phyloP scores from a whole-genome alignment of 805 yeast genomes.

The Kodamaea fukazawae region DNA sequence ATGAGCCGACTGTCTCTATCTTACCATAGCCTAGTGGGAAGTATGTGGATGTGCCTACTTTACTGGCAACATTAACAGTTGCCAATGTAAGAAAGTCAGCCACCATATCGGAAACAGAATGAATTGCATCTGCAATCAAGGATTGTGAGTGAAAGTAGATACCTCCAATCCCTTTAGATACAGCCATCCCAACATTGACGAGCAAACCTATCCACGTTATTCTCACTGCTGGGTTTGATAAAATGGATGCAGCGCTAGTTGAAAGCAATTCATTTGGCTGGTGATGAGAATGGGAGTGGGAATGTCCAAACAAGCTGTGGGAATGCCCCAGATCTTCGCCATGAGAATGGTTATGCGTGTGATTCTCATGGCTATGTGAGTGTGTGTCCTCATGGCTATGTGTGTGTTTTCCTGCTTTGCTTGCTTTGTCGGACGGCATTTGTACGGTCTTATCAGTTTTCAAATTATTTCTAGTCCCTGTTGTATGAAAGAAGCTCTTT shows the following conservation, averaged over 20 bases:
- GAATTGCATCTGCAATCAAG: constrained; percentile 89
- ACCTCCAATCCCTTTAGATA: constrained; percentile 86
- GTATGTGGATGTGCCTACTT: constrained; percentile 50
- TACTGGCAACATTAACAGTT: constrained; percentile 75
- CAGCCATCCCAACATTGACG: constrained; percentile 82
- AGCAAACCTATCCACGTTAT: constrained; percentile 90
- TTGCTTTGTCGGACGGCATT: too few species aligned
- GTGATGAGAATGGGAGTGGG: constrained; percentile 46
- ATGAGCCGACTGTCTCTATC: constrained; percentile 86
- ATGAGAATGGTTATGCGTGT: constrained; percentile 2
- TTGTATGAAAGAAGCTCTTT: too few species aligned
- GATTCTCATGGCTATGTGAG: not conserved
- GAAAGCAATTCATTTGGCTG: constrained; percentile 43
- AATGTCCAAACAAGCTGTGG: constrained; percentile 24
- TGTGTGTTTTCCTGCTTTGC: not conserved
- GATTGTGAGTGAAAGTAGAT: constrained; percentile 92
- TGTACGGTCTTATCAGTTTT: too few species aligned
- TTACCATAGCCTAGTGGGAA: constrained; percentile 93
- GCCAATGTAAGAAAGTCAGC: constrained; percentile 87
- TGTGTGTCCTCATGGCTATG: constrained; percentile 11
- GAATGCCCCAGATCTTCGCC: constrained; percentile 14
- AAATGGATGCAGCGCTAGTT: constrained; percentile 23
- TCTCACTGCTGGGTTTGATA: constrained; percentile 77
- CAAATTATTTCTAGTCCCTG: too few species aligned
- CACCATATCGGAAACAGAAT: constrained; percentile 85